Evolutionary conservation across 2,329 filamentous ascomycete genomes (phyloP).

Genomic region (Aspergillus texensis): DNA sequence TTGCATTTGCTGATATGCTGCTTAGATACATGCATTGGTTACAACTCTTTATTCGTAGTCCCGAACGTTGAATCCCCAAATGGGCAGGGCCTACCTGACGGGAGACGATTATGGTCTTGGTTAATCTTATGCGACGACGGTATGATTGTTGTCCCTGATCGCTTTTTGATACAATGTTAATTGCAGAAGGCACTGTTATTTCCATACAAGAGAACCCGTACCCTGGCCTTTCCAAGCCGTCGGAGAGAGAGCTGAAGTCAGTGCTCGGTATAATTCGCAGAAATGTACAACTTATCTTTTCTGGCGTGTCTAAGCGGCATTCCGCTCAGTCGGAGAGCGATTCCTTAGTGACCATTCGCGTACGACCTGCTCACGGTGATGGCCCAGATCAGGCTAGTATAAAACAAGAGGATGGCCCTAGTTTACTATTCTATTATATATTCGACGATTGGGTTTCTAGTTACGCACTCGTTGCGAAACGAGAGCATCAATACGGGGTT

Average conservation of each 20-base stretch:
- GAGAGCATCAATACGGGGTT: constrained; percentile 55
- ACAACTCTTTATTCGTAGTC: constrained; percentile 59
- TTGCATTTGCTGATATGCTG: constrained; percentile 22
- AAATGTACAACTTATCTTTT: constrained; percentile 64
- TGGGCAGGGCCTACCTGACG: constrained; percentile 46
- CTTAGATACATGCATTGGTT: constrained; percentile 69
- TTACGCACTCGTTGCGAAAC: constrained; percentile 61
- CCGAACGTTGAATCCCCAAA: constrained; percentile 49
- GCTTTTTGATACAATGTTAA: constrained; percentile 4
- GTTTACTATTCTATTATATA: constrained; percentile 67
- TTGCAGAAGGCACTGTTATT: constrained; percentile 62
- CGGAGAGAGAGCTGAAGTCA: constrained; percentile 29
- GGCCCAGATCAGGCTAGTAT: constrained; percentile 39
- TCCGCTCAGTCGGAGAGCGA: constrained; percentile 49
- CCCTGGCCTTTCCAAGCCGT: constrained; percentile 47
- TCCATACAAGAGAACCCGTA: constrained; percentile 67
- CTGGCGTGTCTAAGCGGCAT: constrained; percentile 61
- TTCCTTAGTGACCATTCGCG: constrained; percentile 52
- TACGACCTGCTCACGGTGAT: constrained; percentile 41
- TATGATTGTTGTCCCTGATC: constrained; percentile 31
- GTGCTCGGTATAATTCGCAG: constrained; percentile 49
- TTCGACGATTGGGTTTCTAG: constrained; percentile 70
- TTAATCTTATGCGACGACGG: constrained; percentile 68
- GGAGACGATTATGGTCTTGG: constrained; percentile 70
- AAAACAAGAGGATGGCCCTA: constrained; percentile 56